Percentiles rank a stretch among this genome's conserved stretches.
Evolutionary conservation across 768 basidiomycete genomes (phyloP).

Genomic region (Infundibulicybe gibba): DNA sequence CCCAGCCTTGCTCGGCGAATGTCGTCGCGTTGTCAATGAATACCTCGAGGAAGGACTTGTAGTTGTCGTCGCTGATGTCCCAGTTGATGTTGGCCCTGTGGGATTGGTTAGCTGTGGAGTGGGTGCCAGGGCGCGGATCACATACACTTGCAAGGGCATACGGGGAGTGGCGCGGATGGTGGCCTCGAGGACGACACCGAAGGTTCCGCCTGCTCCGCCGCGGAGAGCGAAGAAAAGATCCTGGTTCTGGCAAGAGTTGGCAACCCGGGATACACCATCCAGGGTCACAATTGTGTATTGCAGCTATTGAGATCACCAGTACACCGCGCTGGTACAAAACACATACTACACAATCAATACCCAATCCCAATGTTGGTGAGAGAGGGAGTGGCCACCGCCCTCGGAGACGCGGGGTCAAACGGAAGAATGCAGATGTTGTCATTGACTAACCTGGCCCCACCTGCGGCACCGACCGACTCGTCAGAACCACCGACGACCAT

Average conservation of each 20-base stretch:
- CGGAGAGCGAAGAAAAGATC: slow-evolving; percentile 57
- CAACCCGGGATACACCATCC: slow-evolving; percentile 40
- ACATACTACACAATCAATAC: slow-evolving; percentile 41
- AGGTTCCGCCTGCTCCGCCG: slow-evolving; percentile 44
- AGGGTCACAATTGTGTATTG: slow-evolving; percentile 53
- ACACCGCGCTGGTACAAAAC: no score
- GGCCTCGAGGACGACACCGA: slow-evolving; percentile 37
- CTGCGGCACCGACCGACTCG: slow-evolving; percentile 26
- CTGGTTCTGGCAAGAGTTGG: slow-evolving; percentile 44
- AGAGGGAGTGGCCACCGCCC: slow-evolving; percentile 44
- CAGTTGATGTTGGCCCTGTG: no score
- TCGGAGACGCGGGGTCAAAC: neutral
- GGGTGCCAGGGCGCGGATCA: neutral
- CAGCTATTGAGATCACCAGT: slow-evolving; percentile 24
- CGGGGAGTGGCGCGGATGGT: slow-evolving; percentile 34
- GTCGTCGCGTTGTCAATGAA: no score
- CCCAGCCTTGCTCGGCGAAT: no score
- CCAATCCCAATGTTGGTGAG: slow-evolving; percentile 41
- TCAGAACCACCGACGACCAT: slow-evolving; percentile 44
- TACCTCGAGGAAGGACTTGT: no score
- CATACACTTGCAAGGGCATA: slow-evolving; percentile 24
- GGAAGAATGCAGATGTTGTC: neutral
- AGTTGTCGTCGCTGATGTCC: no score
- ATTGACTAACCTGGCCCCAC: slow-evolving; percentile 27
- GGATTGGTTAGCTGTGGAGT: neutral